Percentiles rank a stretch among this genome's conserved stretches.
phyloP scores from a whole-genome alignment of 495 filamentous ascomycete species.

The Penicillium dipodomyicola region DNA sequence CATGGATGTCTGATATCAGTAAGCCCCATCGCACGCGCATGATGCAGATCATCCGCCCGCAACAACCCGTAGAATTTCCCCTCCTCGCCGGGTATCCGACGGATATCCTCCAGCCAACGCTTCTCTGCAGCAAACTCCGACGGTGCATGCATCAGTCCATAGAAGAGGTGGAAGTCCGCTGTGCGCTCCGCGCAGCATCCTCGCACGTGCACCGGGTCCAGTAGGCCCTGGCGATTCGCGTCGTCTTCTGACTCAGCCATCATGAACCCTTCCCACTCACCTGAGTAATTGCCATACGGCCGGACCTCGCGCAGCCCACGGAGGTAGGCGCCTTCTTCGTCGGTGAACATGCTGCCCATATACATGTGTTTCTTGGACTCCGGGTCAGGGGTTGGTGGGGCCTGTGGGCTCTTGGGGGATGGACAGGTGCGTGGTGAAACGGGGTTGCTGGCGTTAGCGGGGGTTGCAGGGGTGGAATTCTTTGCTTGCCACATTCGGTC shows the following conservation, averaged over 20 bases:
- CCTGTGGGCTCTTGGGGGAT: not conserved
- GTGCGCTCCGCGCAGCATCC: not conserved
- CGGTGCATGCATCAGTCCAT: not conserved
- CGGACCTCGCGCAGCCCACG: not conserved
- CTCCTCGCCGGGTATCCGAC: not conserved
- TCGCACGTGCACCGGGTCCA: not conserved
- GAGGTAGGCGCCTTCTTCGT: not conserved
- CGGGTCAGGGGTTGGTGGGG: not conserved
- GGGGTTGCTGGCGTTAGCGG: not conserved
- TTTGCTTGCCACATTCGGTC: not conserved
- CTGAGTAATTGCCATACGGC: not conserved
- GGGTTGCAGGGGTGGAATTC: not conserved
- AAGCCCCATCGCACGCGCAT: not conserved
- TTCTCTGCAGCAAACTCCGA: not conserved
- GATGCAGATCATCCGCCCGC: not conserved
- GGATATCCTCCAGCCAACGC: slow-evolving; percentile 1
- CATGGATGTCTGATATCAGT: not conserved
- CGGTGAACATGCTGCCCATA: not conserved
- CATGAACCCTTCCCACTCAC: slow-evolving; percentile 3
- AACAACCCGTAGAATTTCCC: slow-evolving; percentile 2
- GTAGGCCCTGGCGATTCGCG: not conserved
- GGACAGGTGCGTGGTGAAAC: not conserved
- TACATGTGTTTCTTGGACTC: not conserved
- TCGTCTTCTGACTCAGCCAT: not conserved
- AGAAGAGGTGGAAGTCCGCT: not conserved